phyloP scores from a whole-genome alignment of 805 yeast species.

The Lipomyces orientalis region DNA sequence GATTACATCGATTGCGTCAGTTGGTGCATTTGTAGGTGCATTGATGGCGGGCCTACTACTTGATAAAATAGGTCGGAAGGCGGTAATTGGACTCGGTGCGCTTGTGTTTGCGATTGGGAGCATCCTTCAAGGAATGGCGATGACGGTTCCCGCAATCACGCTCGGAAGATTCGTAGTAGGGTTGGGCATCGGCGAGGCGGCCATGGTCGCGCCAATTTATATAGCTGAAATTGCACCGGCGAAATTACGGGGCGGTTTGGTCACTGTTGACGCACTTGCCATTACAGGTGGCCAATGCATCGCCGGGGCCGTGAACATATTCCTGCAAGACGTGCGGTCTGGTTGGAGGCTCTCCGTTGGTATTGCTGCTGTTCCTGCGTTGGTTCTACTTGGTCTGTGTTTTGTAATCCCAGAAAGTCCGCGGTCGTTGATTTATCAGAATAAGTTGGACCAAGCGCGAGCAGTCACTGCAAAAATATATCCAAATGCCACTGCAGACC shows the following conservation, averaged over 20 bases:
- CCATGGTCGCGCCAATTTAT: constrained; percentile 87
- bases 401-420: constrained; percentile 93
- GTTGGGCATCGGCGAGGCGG: constrained; percentile 92
- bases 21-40: constrained; percentile 16
- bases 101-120: constrained; percentile 23
- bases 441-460: constrained; percentile 66
- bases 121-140: constrained; percentile 24
- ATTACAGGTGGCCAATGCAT: constrained; percentile 40
- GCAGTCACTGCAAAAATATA: constrained; percentile 68
- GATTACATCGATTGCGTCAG: constrained; percentile 57
- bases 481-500: constrained; percentile 49
- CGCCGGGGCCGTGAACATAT: not conserved
- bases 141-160: constrained; percentile 42
- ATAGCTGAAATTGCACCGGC: constrained; percentile 86
- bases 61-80: constrained; percentile 26
- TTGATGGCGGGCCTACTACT: constrained; percentile 12
- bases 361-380: constrained; percentile 84
- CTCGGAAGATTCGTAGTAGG: constrained; percentile 92
- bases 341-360: constrained; percentile 96
- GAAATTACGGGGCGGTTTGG: constrained; percentile 86
- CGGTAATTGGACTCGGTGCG: constrained; percentile 17
- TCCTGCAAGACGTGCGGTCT: constrained; percentile 58
- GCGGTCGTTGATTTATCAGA: constrained; percentile 77
- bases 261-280: constrained; percentile 54
- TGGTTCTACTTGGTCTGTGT: constrained; percentile 74